Evolutionary conservation across 192 early-diverging fungal genomes (phyloP), one percentile per base, ranked within the genome.

Genomic region (Globomyces pollinis-pini): DNA sequence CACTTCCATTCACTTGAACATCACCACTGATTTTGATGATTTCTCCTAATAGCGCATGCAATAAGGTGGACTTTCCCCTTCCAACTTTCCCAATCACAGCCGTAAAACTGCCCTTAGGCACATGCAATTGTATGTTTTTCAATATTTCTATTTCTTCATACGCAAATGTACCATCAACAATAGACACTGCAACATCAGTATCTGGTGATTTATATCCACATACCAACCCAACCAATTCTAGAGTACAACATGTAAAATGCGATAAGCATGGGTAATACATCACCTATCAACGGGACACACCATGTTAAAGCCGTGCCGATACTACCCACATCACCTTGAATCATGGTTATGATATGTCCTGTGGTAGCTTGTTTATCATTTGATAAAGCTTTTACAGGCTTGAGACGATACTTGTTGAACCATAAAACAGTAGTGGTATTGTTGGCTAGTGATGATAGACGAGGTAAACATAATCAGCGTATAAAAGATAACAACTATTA

Each of bases 1-100:
- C 72, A 4, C 53, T 59, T 1, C 89, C 91, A 29, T 82, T 75
- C 8, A 95, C 50, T 16, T 61, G 65, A 2, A 90, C 87, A 5
- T 77, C 65, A 29, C 88, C 91, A 18, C 39, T 39, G 9, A 73
- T 53, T 42, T 72, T 75, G 50, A 84, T 79, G 88, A 94, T 94
- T 66, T 57, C 5, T 54, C 74, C 68, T 45, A 66, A 33, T 0
- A 76, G 18, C 2, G 68, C 72, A 53, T 38, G 50, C 11, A 76
- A 55, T 6, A 76, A 53, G 0, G 73, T 67, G 3, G 68, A 68
- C 38, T 76, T 76, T 6, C 74, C 74, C 15, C 57, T 38, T n/a
- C 74, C 74, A 39, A 66, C 51, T 0, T 31, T 24, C 7, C 86
- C 86, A 5, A 87, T 78, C 50, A 88, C 61, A 0, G 83, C 73